Percentiles rank a stretch among this genome's conserved stretches.
Evolutionary conservation across 129 eudicot species (phyloP).

Genomic region (Erigeron canadensis): DNA sequence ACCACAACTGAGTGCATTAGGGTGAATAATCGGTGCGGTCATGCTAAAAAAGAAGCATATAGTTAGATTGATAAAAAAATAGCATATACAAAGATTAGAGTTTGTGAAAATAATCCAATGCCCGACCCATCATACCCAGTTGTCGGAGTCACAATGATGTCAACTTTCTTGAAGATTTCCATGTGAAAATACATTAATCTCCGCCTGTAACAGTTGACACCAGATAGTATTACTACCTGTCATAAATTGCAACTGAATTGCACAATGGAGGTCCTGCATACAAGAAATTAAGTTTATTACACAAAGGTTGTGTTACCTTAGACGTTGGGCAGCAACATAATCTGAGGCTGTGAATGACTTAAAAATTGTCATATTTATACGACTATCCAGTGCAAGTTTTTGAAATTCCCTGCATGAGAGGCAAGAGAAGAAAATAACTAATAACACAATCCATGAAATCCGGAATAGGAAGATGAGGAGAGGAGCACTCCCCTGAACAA

Average conservation of each 20-base stretch:
- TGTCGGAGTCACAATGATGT: not conserved
- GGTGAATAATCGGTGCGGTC: not conserved
- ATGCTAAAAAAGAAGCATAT: not conserved
- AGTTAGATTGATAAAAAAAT: not conserved
- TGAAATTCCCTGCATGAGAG: not conserved
- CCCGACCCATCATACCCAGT: not conserved
- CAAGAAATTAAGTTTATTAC: conserved; percentile 27
- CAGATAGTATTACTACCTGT: not conserved
- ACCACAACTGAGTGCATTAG: not conserved
- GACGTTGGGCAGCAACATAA: conserved; percentile 83
- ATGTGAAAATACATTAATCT: not conserved
- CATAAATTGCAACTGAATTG: not conserved
- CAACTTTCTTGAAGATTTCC: not conserved
- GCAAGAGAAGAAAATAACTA: not conserved
- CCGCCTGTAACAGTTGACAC: not conserved
- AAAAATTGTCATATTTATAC: conserved; percentile 56
- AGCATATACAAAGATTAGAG: not conserved
- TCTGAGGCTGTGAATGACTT: conserved; percentile 74
- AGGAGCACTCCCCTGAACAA: too few relatives aligned
- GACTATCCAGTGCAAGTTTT: not conserved
- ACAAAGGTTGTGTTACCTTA: conserved; percentile 35
- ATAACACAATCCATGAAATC: not conserved
- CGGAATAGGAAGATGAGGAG: not conserved
- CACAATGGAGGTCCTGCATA: not conserved
- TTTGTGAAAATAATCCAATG: not conserved